Base-by-base conservation (phyloP, 257 asterid genomes). In the Datura wrightii region DNA sequence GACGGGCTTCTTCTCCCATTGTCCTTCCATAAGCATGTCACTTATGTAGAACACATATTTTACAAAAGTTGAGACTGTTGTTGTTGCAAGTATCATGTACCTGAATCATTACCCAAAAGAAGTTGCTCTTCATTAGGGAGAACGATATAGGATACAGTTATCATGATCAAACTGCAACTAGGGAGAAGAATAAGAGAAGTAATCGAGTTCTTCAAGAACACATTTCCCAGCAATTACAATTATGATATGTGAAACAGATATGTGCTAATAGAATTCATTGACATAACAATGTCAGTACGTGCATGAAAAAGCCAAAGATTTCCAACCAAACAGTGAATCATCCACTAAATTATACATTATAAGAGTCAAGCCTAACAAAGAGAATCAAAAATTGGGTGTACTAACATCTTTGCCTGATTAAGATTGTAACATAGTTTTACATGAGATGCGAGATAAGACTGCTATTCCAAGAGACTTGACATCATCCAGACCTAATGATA, bases 21-120 rank as follows among this genome's bases (percentile, higher is more conserved):
- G 99, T 62, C 99, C 99, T 71, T 96, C 99, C 99, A 96, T 94
- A 83, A 92, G 89, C 99, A 94, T 93, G 91, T 96, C 99, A 62
- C 92, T 91, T 14, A 96, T 92, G 58, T 93, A 92, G 89, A 96
- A 94, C 79, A 87, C 82, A 88, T 96, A 96, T 87, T 96, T 96
- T 91, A 94, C 90, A 86, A 93, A 92, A 11, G 95, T 94, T 44
- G 99, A 87, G 60, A 96, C 89, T 39, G 98, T 94, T 74, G 98
- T 91, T 83, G 98, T 96, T 83, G 96, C 99, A 90, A 96, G 87
- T 88, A 94, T 96, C 98, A 93, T 86, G 89, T 94, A 96, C 90
- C 99, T 96, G 92, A 84, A 83, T 86, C 81, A 85, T 80, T 85
- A 55, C 42, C 58, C 18, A 10, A 10, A 67, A 80, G 56, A 15